Conservation (phyloP, 148 eudicot species). For the Linanthus parryae region DNA sequence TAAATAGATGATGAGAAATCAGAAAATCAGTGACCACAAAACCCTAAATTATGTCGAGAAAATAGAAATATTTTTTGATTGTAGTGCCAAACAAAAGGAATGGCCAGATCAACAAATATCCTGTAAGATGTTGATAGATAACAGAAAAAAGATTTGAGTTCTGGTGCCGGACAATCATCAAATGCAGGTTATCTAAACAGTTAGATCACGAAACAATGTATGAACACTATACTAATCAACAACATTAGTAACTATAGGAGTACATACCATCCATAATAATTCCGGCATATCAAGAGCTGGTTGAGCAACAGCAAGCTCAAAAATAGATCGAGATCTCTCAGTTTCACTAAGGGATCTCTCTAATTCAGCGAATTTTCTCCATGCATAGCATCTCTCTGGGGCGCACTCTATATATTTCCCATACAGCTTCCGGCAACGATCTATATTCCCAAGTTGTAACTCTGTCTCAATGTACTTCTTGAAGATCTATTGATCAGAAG, state of each 20-base stretch:
- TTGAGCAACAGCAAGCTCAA: conserved; percentile 93
- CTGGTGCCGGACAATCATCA: too few species aligned
- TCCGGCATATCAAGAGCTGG: conserved; percentile 96
- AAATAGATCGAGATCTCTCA: conserved; percentile 79
- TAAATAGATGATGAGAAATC: too few species aligned
- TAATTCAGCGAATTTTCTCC: conserved; percentile 89
- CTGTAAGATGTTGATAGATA: too few species aligned
- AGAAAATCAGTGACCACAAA: too few species aligned
- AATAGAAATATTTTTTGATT: too few species aligned
- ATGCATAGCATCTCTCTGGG: conserved; percentile 89
- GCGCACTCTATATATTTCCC: conserved; percentile 94
- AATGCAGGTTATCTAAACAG: too few species aligned
- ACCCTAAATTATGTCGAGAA: too few species aligned
- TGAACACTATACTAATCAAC: too few species aligned
- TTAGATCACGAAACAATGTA: too few species aligned
- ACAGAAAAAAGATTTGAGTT: too few species aligned
- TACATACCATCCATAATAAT: conserved; percentile 78
- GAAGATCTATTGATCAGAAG: conserved; percentile 48
- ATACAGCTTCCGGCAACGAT: conserved; percentile 79
- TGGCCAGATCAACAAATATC: too few species aligned
- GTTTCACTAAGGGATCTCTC: conserved; percentile 84
- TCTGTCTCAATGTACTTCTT: conserved; percentile 95
- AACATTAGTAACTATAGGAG: not conserved
- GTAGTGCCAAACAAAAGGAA: too few species aligned
- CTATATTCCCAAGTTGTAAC: conserved; percentile 79